These are phyloP conservation scores for Mycena alexandri DNA, from an alignment of 768 basidiomycete genomes.

Conservation along the genomic window DNA sequence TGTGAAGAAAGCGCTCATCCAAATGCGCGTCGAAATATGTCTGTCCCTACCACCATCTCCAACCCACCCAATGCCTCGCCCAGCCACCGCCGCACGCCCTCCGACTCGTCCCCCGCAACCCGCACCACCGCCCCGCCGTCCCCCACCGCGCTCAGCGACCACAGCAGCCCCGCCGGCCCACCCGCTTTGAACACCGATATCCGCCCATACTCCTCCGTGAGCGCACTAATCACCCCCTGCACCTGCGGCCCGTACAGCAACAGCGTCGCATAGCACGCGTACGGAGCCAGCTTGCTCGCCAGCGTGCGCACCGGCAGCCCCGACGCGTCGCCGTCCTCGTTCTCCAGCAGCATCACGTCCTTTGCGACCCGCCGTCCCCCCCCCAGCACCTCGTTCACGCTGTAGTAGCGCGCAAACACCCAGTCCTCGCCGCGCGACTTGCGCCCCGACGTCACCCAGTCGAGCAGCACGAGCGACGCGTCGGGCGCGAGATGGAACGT, in stretches of 20 bases:
- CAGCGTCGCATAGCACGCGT: conserved; percentile 91
- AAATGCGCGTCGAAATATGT: conserved; percentile 76
- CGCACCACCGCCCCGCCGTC: conserved; percentile 72
- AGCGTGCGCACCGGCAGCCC: conserved; percentile 60
- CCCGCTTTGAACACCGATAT: conserved; percentile 75
- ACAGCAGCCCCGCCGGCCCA: conserved; percentile 75
- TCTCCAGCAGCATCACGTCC: conserved; percentile 84
- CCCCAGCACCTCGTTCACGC: conserved; percentile 85
- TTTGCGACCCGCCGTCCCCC: conserved; percentile 75
- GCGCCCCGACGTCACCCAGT: conserved; percentile 94
- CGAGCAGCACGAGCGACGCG: conserved; percentile 81
- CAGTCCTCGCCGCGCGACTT: conserved; percentile 89
- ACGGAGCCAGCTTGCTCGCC: conserved; percentile 76
- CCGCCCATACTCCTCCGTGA: conserved; percentile 63
- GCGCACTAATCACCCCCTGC: conserved; percentile 57
- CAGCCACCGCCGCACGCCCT: conserved; percentile 81
- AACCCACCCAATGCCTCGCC: conserved; percentile 64
- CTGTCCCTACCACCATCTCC: conserved; percentile 68
- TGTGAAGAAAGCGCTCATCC: conserved; percentile 44
- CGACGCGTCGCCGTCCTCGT: conserved; percentile 40
- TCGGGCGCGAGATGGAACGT: conserved; percentile 73
- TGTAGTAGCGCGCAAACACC: conserved; percentile 88
- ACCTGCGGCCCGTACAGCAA: conserved; percentile 82
- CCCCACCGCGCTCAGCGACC: conserved; percentile 80
- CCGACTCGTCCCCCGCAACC: conserved; percentile 82